Base-by-base conservation (phyloP, 495 filamentous ascomycete species). In the Immersiella caudata region DNA sequence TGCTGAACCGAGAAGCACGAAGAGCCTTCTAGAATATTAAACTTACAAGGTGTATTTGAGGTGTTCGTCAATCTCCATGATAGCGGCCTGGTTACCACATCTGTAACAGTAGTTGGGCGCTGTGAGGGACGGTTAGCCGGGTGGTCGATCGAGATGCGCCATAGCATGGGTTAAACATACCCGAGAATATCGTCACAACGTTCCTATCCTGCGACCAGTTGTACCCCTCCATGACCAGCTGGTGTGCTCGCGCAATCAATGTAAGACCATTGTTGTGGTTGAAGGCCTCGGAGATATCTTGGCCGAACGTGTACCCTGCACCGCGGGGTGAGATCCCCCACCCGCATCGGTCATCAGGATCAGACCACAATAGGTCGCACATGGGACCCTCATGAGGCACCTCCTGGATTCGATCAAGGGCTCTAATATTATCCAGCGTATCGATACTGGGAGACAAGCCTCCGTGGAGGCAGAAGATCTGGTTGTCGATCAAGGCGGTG, bases 31-130 rank as follows among this genome's bases (percentile, higher is more conserved):
- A 62, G 16, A 20, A 9, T 22, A 14, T 2, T 20, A n/a, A 33
- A 90, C 93, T 81, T 87, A 99, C 95, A 99, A 99, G 74, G 95
- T 99, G 79, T 98, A 99, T 84, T 99, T 98, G 79, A 99, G 81
- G 80, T 99, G 93, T 81, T 99, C 95, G 68, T 99, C 95, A 79
- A 99, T 99, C 80, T 99, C 95, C 95, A 99, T 99, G 79, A 99
- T 99, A 11, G 95, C 95, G 60, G 95, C 95, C 81, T 99, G 95
- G 81, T 99, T 99, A 73, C 95, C 95, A 78, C 95, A 99, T 76
- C 95, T 87, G 84, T 96, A 97, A 82, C 94, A 97, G 80, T 97
- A 97, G 80, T 97, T 97, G 33, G 94, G 94, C 40, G 94, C 94
- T 96, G 71, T 66, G 79, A n/a, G 9, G 20, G 21, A 2, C 11